Evolutionary conservation across 768 basidiomycete genomes (phyloP), one percentile per base, ranked within the genome.

Genomic region (Podaxis sp.): DNA sequence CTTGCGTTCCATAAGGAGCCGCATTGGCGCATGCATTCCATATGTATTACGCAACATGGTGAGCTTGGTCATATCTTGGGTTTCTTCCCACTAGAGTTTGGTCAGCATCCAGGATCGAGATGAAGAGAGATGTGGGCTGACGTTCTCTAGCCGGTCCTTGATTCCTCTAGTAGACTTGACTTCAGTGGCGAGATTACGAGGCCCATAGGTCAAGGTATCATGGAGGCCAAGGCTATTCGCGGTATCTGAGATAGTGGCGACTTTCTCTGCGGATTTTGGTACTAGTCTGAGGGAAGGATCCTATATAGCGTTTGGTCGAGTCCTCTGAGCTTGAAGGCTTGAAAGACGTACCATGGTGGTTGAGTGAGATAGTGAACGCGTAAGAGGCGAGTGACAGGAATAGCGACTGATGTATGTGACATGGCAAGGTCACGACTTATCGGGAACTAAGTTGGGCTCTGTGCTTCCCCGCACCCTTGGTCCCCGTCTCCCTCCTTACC

Each of bases 1-100:
- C 79, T 89, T 90, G 71, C 95, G 86, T 75, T 99, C 97, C 97
- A 99, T 99, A 66, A 97, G 80, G 57, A 87, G 80, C 33, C 96
- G 85, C 75, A 96, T 85, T 1, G 97, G 97, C 20, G 91, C 88
- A 71, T 94, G 93, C 68, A 98, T 73, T 38, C 97, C 97, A 70
- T 89, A 89, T 36, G 89, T 72, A 73, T 93, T 87, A 50, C 96
- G 87, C 71, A 94, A 85, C 76, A 96, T 78, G 53, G 86, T 95
- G 62, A 98, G 80, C 72, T 89, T 89, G 55, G 95, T 72, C 73
- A 90, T 90, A 73, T 94, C 90, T 73, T 97, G 95, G 7, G 96
- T 95, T 66, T 87, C 87, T 57, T 95, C 89, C 97, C 97, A 99
- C 96, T 99, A 66, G 8, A 36, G 12, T 48, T 44, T 63, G 10